Evolutionary conservation across 345 rosid species (phyloP).

Genomic region (Balakata baccata): DNA sequence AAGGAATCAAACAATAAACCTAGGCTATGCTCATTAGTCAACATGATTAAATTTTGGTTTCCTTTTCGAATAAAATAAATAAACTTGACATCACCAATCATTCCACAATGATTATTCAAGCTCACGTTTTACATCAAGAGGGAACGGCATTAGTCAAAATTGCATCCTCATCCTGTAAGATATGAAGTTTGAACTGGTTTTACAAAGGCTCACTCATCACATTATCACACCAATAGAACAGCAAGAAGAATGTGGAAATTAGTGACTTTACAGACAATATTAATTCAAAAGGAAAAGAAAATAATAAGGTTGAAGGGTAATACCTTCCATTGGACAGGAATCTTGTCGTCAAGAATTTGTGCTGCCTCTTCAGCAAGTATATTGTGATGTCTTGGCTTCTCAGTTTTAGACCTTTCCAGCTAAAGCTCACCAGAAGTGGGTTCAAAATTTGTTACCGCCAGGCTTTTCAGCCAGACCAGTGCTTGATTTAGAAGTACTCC

Average conservation of each 20-base stretch:
- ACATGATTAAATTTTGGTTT: no score
- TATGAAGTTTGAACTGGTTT: background rate
- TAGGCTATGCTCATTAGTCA: no score
- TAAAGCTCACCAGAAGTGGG: slow-evolving; percentile 43
- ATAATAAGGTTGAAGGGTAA: background rate
- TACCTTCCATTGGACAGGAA: slow-evolving; percentile 78
- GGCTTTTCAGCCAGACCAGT: slow-evolving; percentile 33
- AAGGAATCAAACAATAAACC: no score
- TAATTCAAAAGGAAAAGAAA: background rate
- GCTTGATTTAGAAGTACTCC: slow-evolving; percentile 35
- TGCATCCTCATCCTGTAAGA: background rate
- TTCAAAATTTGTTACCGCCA: slow-evolving; percentile 36
- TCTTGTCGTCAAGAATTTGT: slow-evolving; percentile 64
- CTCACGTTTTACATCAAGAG: background rate
- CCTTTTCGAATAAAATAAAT: background rate
- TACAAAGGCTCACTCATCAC: background rate
- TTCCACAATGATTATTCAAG: background rate
- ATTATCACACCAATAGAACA: slow-evolving; percentile 3
- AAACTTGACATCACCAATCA: background rate
- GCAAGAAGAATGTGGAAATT: background rate
- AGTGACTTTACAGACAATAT: background rate
- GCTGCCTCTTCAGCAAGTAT: slow-evolving; percentile 78
- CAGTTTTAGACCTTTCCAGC: slow-evolving; percentile 75
- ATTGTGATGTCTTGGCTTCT: slow-evolving; percentile 50
- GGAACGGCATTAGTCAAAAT: background rate